phyloP scores from a whole-genome alignment of 352 stramenopile genomes.

The Hyaloperonospora arabidopsidis region DNA sequence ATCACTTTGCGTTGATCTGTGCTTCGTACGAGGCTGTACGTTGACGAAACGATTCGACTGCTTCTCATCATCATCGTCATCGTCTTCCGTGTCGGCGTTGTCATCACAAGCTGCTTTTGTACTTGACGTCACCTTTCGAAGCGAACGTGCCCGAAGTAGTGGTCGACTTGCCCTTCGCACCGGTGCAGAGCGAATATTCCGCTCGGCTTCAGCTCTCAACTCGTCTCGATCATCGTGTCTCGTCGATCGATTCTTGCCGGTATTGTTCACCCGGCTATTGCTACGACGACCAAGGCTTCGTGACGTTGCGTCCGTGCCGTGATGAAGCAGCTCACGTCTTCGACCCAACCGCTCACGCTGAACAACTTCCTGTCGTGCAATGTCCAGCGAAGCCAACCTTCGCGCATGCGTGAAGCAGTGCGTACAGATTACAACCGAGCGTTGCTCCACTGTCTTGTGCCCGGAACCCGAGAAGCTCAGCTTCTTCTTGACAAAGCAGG shows the following conservation, averaged over 20 bases:
- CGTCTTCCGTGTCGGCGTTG: constrained; percentile 19
- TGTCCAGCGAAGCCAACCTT: constrained; percentile 26
- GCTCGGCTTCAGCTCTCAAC: background rate
- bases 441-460: constrained; percentile 29
- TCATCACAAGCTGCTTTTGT: constrained; percentile 14
- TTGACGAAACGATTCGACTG: too few species aligned
- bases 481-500: constrained; percentile 34
- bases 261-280: constrained; percentile 13
- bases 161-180: constrained; percentile 7
- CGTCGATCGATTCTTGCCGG: background rate
- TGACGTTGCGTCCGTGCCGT: constrained; percentile 1
- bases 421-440: constrained; percentile 27
- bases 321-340: constrained; percentile 8
- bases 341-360: constrained; percentile 11
- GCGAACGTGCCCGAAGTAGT: constrained; percentile 1
- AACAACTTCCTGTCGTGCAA: constrained; percentile 24
- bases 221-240: too few species aligned
- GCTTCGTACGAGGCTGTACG: constrained; percentile 2
- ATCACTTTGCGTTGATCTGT: constrained; percentile 8
- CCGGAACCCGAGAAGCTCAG: constrained; percentile 26
- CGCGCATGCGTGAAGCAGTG: constrained; percentile 28
- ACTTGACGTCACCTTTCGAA: constrained; percentile 4
- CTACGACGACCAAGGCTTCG: constrained; percentile 11
- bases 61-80: constrained; percentile 6
- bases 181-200: background rate